These are phyloP conservation scores for Diaporthe capsici DNA, from an alignment of 2,329 filamentous ascomycete genomes.

Conservation along the genomic window DNA sequence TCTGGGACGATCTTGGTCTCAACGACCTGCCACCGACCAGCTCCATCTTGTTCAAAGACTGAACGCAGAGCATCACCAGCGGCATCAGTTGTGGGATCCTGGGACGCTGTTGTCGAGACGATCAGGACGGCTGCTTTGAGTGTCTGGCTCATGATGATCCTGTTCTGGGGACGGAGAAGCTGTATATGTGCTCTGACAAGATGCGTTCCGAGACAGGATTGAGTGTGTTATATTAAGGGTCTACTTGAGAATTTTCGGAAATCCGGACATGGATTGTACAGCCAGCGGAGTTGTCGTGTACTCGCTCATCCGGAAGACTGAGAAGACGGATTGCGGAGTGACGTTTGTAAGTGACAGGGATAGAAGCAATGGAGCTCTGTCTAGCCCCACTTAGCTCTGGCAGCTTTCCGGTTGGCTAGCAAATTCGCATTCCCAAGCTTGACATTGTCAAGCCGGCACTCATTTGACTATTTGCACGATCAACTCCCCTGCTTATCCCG, in stretches of 20 bases:
- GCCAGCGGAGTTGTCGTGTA: background rate
- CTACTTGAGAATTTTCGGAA: background rate
- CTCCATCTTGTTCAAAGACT: slow-evolving; percentile 77
- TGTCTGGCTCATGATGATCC: slow-evolving; percentile 44
- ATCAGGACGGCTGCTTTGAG: slow-evolving; percentile 85
- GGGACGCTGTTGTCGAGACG: slow-evolving; percentile 89
- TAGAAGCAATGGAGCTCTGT: slow-evolving; percentile 4
- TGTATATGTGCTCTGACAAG: background rate
- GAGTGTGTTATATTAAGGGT: background rate
- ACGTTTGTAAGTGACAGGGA: slow-evolving; percentile 27
- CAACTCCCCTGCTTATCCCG: background rate
- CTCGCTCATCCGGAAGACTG: slow-evolving; percentile 1
- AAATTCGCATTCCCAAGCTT: slow-evolving; percentile 24
- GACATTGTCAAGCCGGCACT: background rate
- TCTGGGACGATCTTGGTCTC: slow-evolving; percentile 85
- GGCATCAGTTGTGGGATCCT: slow-evolving; percentile 84
- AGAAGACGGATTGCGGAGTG: slow-evolving; percentile 5
- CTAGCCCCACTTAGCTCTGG: slow-evolving; percentile 23
- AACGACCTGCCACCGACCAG: slow-evolving; percentile 78
- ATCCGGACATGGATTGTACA: too few species aligned
- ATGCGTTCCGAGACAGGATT: background rate
- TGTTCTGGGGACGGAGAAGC: background rate
- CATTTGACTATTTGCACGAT: slow-evolving; percentile 1
- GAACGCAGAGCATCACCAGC: slow-evolving; percentile 76
- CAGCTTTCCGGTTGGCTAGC: slow-evolving; percentile 26